A percentile compares a stretch with the other conserved stretches of the same genome.
Evolutionary conservation across 441 rosid genomes (phyloP).

Genomic region (Pelargonium australe): DNA sequence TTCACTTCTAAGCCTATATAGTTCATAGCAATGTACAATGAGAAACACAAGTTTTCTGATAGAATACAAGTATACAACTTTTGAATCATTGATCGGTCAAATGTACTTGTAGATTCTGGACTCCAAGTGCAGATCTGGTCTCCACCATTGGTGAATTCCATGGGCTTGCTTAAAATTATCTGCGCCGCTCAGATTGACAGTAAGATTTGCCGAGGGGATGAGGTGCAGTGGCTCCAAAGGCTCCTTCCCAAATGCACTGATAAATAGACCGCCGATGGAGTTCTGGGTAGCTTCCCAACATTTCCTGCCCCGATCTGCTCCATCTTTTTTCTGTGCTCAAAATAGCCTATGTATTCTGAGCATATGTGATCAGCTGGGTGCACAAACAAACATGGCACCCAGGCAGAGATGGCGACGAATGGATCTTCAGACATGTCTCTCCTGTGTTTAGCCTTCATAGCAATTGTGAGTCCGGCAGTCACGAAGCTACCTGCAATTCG

Average conservation of each 20-base stretch:
- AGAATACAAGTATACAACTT: no score
- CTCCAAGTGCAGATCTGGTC: slow-evolving; percentile 47
- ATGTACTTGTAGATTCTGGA: slow-evolving; percentile 48
- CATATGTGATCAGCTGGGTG: slow-evolving; percentile 65
- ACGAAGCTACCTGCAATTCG: slow-evolving; percentile 74
- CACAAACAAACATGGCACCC: slow-evolving; percentile 62
- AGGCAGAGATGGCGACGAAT: slow-evolving; percentile 50
- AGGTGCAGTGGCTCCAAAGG: slow-evolving; percentile 62
- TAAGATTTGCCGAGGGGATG: slow-evolving; percentile 62
- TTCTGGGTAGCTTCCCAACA: slow-evolving; percentile 58
- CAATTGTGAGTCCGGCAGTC: slow-evolving; percentile 80
- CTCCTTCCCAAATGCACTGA: slow-evolving; percentile 51
- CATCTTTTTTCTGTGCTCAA: slow-evolving; percentile 86
- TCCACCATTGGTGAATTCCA: slow-evolving; percentile 97
- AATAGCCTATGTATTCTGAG: slow-evolving; percentile 78
- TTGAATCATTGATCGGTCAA: no score
- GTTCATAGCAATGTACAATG: no score
- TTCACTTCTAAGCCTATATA: no score
- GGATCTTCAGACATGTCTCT: slow-evolving; percentile 35
- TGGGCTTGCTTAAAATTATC: slow-evolving; percentile 69
- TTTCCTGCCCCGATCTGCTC: slow-evolving; percentile 75
- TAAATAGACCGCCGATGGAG: slow-evolving; percentile 60
- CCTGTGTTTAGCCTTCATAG: slow-evolving; percentile 46
- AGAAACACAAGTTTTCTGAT: no score
- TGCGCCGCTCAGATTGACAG: slow-evolving; percentile 35